Evolutionary conservation across 2,329 filamentous ascomycete genomes (phyloP).

Genomic region (Apiospora arundinis): DNA sequence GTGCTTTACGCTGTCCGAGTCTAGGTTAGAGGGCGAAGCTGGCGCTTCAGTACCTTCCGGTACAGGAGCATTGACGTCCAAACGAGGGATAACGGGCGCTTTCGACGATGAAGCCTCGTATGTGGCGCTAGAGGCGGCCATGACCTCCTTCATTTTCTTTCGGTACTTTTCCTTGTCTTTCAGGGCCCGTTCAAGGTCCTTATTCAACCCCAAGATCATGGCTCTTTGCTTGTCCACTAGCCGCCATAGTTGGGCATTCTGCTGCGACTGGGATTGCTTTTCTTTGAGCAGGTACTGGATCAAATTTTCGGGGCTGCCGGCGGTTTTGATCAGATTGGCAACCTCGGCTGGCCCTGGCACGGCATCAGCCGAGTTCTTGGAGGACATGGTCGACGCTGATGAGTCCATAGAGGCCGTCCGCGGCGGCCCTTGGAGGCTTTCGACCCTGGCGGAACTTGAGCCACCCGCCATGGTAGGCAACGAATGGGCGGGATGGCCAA

Average conservation of each 20-base stretch:
- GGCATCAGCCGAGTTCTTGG: slow-evolving; percentile 63
- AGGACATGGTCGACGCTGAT: slow-evolving; percentile 80
- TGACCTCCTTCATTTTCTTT: slow-evolving; percentile 83
- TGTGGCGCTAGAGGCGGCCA: slow-evolving; percentile 36
- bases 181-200: slow-evolving; percentile 86
- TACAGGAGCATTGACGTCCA: slow-evolving; percentile 39
- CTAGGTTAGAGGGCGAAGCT: slow-evolving; percentile 54
- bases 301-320: slow-evolving; percentile 87
- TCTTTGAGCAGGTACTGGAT: slow-evolving; percentile 90
- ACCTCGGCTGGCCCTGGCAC: slow-evolving; percentile 75
- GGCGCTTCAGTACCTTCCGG: slow-evolving; percentile 45
- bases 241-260: slow-evolving; percentile 93
- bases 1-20: slow-evolving; percentile 57
- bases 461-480: slow-evolving; percentile 56
- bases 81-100: slow-evolving; percentile 30
- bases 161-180: slow-evolving; percentile 96
- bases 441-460: slow-evolving; percentile 48
- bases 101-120: slow-evolving; percentile 1
- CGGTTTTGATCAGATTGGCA: slow-evolving; percentile 77
- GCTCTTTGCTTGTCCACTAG: slow-evolving; percentile 94
- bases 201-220: slow-evolving; percentile 93
- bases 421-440: slow-evolving; percentile 39
- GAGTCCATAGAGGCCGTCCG: slow-evolving; percentile 93
- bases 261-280: slow-evolving; percentile 85
- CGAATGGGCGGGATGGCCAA: slow-evolving; percentile 46